phyloP scores from a whole-genome alignment of 257 asterid genomes.

The Petunia axillaris region DNA sequence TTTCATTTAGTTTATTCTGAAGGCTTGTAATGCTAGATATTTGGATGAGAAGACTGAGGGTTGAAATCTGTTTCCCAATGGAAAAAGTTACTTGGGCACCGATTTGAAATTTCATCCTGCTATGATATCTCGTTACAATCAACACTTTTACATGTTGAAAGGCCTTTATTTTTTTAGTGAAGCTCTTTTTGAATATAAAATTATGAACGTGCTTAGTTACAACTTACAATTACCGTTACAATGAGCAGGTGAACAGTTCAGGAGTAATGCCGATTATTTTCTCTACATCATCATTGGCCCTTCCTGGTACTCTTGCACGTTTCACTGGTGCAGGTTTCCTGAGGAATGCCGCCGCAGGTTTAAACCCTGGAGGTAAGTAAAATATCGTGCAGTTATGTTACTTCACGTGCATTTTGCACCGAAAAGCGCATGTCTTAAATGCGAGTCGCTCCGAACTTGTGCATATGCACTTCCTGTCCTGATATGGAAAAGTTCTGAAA shows the following conservation, averaged over 20 bases:
- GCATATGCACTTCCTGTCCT: background rate
- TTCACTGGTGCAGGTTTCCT: slow-evolving; percentile 82
- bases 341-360: slow-evolving; percentile 75
- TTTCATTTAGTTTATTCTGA: background rate
- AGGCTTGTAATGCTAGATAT: background rate
- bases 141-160: too few relatives aligned
- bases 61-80: background rate
- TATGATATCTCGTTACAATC: background rate
- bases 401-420: background rate
- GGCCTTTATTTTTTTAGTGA: background rate
- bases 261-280: slow-evolving; percentile 99
- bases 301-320: slow-evolving; percentile 96
- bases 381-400: background rate
- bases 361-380: slow-evolving; percentile 90
- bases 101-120: background rate
- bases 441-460: background rate
- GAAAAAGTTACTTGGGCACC: background rate
- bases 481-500: background rate
- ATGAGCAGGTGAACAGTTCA: slow-evolving; percentile 86
- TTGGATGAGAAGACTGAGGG: background rate
- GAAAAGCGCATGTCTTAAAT: background rate
- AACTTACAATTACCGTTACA: background rate
- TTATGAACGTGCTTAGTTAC: slow-evolving; percentile 4
- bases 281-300: slow-evolving; percentile 95
- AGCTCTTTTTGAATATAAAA: background rate